Evolutionary conservation across 257 asterid genomes (phyloP).

Genomic region (Gardenia jasminoides): DNA sequence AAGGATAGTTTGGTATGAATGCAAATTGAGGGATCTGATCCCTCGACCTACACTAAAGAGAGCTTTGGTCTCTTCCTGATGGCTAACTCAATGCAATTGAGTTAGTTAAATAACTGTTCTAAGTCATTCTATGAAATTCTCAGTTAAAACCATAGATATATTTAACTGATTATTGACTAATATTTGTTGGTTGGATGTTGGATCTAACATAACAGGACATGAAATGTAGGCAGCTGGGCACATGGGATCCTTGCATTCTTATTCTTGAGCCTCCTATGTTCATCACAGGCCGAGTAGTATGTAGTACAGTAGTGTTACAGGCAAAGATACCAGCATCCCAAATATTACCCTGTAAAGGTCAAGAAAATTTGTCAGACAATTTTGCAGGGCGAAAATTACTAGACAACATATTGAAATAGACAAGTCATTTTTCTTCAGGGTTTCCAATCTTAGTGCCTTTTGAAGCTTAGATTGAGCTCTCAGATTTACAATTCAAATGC

Average conservation of each 20-base stretch:
- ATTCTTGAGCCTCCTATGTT: neutral
- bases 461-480: no score
- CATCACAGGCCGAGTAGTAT: constrained; percentile 45
- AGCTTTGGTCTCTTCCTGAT: no score
- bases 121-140: neutral
- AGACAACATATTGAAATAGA: no score
- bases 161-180: neutral
- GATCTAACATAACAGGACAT: constrained; percentile 10
- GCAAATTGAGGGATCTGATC: no score
- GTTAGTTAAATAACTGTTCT: neutral
- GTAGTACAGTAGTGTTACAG: constrained; percentile 59
- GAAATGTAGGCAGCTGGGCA: neutral
- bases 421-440: neutral
- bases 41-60: no score
- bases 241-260: neutral
- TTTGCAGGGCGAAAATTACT: neutral
- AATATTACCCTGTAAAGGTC: constrained; percentile 57
- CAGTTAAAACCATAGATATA: neutral
- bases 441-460: neutral
- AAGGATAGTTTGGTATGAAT: no score
- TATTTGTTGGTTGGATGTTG: constrained; percentile 10
- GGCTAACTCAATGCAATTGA: no score
- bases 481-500: no score
- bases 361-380: neutral
- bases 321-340: constrained; percentile 67